A percentile compares a stretch with the other conserved stretches of the same genome.
phyloP scores from a whole-genome alignment of 2,329 filamentous ascomycete species.

The Stylonectria norvegica region DNA sequence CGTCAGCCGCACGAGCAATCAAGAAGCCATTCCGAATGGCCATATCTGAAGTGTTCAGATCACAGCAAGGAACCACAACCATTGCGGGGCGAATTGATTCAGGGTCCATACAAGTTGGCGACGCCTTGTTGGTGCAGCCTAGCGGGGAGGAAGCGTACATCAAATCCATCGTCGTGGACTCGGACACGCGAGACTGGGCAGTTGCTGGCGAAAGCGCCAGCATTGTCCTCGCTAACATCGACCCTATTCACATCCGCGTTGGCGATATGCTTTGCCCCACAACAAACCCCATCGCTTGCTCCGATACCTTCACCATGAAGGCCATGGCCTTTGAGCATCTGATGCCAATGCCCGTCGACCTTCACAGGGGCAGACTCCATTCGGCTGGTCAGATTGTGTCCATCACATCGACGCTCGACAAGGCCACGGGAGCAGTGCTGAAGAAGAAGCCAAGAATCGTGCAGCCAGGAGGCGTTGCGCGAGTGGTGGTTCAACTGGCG shows the following conservation, averaged over 20 bases:
- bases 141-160: constrained; percentile 76
- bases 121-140: constrained; percentile 75
- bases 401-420: constrained; percentile 73
- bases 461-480: constrained; percentile 72
- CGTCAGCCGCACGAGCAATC: constrained; percentile 61
- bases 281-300: constrained; percentile 62
- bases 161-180: constrained; percentile 76
- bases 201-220: constrained; percentile 87
- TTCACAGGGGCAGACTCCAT: constrained; percentile 82
- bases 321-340: constrained; percentile 86
- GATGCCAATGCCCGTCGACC: constrained; percentile 83
- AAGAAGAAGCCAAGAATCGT: constrained; percentile 87
- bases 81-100: constrained; percentile 83
- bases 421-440: constrained; percentile 66
- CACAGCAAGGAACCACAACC: constrained; percentile 76
- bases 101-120: constrained; percentile 80
- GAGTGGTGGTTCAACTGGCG: constrained; percentile 72
- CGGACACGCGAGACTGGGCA: constrained; percentile 75
- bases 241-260: constrained; percentile 73
- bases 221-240: constrained; percentile 81
- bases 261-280: constrained; percentile 84
- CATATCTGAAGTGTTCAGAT: constrained; percentile 82
- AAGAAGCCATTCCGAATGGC: constrained; percentile 81
- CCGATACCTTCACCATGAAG: constrained; percentile 75
- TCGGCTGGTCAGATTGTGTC: constrained; percentile 69